Conservation (phyloP, 2,329 filamentous ascomycete species). For the Sporothrix pallida region DNA sequence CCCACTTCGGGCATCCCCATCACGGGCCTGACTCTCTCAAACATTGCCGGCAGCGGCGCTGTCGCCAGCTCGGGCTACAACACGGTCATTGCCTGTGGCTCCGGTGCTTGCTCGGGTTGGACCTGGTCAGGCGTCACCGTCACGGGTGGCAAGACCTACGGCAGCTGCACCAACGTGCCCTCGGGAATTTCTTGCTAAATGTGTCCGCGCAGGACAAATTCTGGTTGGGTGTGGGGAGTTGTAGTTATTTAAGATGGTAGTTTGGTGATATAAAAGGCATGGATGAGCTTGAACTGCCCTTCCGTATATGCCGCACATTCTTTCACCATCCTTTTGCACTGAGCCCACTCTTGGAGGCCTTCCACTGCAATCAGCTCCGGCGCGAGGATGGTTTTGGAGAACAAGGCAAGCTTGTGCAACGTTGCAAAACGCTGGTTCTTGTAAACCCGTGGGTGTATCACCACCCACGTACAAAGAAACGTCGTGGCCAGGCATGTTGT, state of each 20-base stretch:
- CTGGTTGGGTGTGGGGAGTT: no score
- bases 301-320: neutral
- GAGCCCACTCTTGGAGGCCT: constrained; percentile 14
- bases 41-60: constrained; percentile 49
- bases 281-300: constrained; percentile 18
- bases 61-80: constrained; percentile 45
- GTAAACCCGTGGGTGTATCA: constrained; percentile 20
- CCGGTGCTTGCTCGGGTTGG: constrained; percentile 47
- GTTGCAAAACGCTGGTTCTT: constrained; percentile 12
- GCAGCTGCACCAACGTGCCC: constrained; percentile 35
- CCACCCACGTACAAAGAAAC: constrained; percentile 23
- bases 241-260: no score
- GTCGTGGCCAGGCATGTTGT: constrained; percentile 17
- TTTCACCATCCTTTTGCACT: constrained; percentile 18
- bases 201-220: no score
- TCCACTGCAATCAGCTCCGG: constrained; percentile 20
- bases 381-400: constrained; percentile 11
- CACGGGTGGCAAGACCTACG: constrained; percentile 45
- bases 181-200: constrained; percentile 30
- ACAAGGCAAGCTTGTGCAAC: constrained; percentile 16
- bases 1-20: constrained; percentile 50
- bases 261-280: constrained; percentile 9
- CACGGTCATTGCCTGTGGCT: constrained; percentile 47
- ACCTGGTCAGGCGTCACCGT: constrained; percentile 47
- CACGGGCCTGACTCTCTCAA: constrained; percentile 53